Evolutionary conservation across 2,329 filamentous ascomycete species (phyloP).

Genomic region (Neonectria punicea): DNA sequence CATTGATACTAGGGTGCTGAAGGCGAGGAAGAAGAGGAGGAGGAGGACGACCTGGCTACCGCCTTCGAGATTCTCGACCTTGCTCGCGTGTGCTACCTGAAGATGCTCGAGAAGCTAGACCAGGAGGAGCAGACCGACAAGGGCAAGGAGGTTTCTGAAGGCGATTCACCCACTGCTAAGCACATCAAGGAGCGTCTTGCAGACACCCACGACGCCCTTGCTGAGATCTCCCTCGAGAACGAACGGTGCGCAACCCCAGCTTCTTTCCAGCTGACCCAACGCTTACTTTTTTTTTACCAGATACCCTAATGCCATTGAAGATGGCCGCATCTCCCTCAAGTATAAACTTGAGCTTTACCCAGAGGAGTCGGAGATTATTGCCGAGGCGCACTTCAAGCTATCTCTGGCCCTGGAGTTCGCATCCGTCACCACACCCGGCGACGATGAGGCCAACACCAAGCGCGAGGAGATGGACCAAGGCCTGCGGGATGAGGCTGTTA

Average conservation of each 20-base stretch:
- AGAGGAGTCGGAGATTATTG: slow-evolving; percentile 83
- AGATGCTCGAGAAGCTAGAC: slow-evolving; percentile 59
- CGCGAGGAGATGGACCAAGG: slow-evolving; percentile 70
- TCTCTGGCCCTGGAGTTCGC: slow-evolving; percentile 95
- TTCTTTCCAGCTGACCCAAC: slow-evolving; percentile 6
- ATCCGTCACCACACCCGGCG: slow-evolving; percentile 73
- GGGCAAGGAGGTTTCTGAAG: slow-evolving; percentile 54
- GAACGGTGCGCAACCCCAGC: slow-evolving; percentile 68
- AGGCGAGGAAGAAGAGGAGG: slow-evolving; percentile 60
- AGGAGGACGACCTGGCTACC: slow-evolving; percentile 79
- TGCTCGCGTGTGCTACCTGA: slow-evolving; percentile 73
- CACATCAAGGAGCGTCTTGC: slow-evolving; percentile 87
- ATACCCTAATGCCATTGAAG: slow-evolving; percentile 86
- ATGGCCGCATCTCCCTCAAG: slow-evolving; percentile 80
- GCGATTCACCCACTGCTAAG: slow-evolving; percentile 55
- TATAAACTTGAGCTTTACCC: slow-evolving; percentile 84
- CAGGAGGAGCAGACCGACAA: slow-evolving; percentile 52
- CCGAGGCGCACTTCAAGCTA: slow-evolving; percentile 96
- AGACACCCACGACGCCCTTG: slow-evolving; percentile 92
- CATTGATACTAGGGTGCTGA: slow-evolving; percentile 39
- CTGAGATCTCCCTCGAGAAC: slow-evolving; percentile 97
- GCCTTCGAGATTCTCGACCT: slow-evolving; percentile 89
- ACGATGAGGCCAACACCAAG: slow-evolving; percentile 57
- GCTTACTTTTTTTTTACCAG: slow-evolving; percentile 48
- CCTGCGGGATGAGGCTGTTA: slow-evolving; percentile 76